Evolutionary conservation across 139 green algal genomes (phyloP), one percentile per base, ranked within the genome.

Genomic region (Trebouxia sp.): DNA sequence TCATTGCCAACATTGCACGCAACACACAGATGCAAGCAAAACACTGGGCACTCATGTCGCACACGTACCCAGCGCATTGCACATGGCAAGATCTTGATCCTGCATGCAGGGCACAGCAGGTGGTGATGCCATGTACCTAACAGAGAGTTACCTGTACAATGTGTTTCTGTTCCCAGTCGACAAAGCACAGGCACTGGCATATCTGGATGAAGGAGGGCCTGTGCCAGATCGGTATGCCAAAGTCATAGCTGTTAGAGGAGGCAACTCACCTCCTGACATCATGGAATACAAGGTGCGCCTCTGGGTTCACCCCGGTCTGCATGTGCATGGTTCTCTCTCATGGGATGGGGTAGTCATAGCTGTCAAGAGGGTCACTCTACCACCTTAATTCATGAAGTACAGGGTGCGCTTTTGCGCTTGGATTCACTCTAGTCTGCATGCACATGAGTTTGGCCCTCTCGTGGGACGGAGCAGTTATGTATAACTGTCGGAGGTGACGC

Each of bases 231-330:
- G 84, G 15, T 83, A 78, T 51, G 80, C 80, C 9, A 69, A 67
- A 1, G 84, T 80, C 8, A 76, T 74, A 22, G 80, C 82, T 15
- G 42, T 87, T 69, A 72, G 84, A n/a, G 66, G 75, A 41, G 47
- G 42, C 17, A 24, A 47, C 22, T 42, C 12, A 3, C 69, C 69
- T 0, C 78, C 75, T 42, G 84, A 87, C 51, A 65, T 83, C n/a
- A 85, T 85, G 84, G 84, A 87, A 38, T 87, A 87, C 84, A 81
- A 83, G 80, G 84, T 82, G 8, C 35, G 72, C 22, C 42, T 30
- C 15, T n/a, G 39, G 43, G 43, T 62, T 20, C 50, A 62, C 50
- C 20, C n/a, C n/a, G n/a, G 50, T 62, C 50, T 62, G 50, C 50
- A n/a, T 62, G 50, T 20, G 50, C 17, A 15, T n/a, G 15, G 50